Conservation (phyloP, 164 flowering plant genomes). For the Liriodendron chinense region DNA sequence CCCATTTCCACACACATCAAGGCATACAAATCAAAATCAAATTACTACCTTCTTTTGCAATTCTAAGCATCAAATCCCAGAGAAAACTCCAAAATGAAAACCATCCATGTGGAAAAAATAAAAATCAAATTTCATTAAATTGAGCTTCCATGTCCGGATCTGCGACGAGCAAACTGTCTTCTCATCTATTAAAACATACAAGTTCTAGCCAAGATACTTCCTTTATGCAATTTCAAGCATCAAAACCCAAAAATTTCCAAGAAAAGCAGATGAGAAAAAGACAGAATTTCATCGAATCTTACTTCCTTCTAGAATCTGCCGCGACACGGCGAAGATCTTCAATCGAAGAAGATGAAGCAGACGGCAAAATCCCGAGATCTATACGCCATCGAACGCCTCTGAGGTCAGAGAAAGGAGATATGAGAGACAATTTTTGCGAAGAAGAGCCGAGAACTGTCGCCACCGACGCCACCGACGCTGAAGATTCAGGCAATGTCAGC, state of each 20-base stretch:
- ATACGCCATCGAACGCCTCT: constrained; percentile 93
- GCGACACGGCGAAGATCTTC: constrained; percentile 86
- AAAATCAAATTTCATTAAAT: too few species aligned
- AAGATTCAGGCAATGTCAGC: neutral
- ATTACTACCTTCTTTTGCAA: neutral
- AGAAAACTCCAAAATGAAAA: neutral
- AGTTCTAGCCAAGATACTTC: neutral
- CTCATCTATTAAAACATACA: neutral
- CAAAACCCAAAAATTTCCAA: neutral
- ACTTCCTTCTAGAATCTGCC: constrained; percentile 86
- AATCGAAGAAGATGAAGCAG: constrained; percentile 35
- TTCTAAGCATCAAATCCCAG: neutral
- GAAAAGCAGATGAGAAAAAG: neutral
- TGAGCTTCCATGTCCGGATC: neutral
- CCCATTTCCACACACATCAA: neutral
- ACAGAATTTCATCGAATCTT: neutral
- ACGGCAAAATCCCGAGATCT: constrained; percentile 76
- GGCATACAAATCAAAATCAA: neutral
- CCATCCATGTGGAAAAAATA: neutral
- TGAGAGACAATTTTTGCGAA: constrained; percentile 3
- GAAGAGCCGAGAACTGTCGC: constrained; percentile 52
- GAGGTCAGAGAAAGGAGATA: constrained; percentile 38
- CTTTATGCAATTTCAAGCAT: constrained; percentile 2
- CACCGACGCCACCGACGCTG: constrained; percentile 17
- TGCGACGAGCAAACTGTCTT: neutral